Evolutionary conservation across 2,329 filamentous ascomycete genomes (phyloP).

Genomic region (Bipolaris gigantea): DNA sequence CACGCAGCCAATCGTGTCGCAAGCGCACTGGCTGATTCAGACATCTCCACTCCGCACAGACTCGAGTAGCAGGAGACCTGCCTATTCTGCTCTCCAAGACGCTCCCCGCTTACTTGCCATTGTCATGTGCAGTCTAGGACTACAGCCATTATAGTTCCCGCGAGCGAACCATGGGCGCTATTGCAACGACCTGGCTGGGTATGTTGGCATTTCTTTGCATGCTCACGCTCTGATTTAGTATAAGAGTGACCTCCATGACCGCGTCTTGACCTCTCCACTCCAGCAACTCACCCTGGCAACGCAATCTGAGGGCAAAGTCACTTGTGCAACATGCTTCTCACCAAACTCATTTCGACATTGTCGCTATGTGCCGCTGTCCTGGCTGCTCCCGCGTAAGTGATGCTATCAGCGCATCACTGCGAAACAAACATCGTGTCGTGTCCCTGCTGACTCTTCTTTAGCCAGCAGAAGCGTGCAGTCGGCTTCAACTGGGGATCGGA

Average conservation of each 20-base stretch:
- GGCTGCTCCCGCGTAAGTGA: slow-evolving; percentile 39
- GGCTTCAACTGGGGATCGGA: slow-evolving; percentile 54
- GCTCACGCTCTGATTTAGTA: slow-evolving; percentile 6
- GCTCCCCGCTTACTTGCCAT: slow-evolving; percentile 1
- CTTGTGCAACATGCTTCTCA: slow-evolving; percentile 32
- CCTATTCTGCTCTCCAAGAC: slow-evolving; percentile 2
- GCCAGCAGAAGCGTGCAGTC: slow-evolving; percentile 40
- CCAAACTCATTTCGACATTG: slow-evolving; percentile 23
- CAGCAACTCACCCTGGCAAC: not conserved
- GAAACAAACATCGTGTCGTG: not conserved
- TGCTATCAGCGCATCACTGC: slow-evolving; percentile 2
- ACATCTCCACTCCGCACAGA: slow-evolving; percentile 11
- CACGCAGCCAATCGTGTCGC: slow-evolving; percentile 8
- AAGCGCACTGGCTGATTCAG: slow-evolving; percentile 12
- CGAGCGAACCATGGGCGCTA: slow-evolving; percentile 5
- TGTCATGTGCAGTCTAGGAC: slow-evolving; percentile 12
- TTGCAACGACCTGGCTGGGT: slow-evolving; percentile 3
- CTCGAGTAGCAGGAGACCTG: slow-evolving; percentile 6
- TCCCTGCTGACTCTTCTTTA: slow-evolving; percentile 20
- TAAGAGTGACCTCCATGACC: slow-evolving; percentile 12
- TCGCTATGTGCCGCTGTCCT: slow-evolving; percentile 28
- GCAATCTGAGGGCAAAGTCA: slow-evolving; percentile 11
- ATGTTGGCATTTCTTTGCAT: slow-evolving; percentile 8
- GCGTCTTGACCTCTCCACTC: slow-evolving; percentile 10
- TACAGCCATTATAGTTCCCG: not conserved